phyloP scores from a whole-genome alignment of 768 basidiomycete species.

The Lepiota brunneoincarnata region DNA sequence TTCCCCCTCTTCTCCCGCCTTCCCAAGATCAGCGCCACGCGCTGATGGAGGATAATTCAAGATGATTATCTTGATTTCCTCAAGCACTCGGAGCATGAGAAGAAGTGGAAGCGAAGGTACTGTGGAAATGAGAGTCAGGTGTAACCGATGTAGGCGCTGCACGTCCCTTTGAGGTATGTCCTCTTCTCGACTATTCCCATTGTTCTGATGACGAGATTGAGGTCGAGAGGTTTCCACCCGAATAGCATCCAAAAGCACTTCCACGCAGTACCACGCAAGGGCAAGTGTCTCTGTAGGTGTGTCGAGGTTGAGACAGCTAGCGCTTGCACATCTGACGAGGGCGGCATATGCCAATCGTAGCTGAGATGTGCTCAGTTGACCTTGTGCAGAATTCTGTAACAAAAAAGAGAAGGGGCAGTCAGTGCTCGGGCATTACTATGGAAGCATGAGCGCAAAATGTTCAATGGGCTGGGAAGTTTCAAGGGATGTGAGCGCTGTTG shows the following conservation, averaged over 20 bases:
- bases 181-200: slow-evolving; percentile 12
- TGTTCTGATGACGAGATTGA: slow-evolving; percentile 15
- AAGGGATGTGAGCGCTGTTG: not conserved
- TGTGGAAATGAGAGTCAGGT: slow-evolving; percentile 61
- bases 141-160: slow-evolving; percentile 51
- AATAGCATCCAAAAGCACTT: slow-evolving; percentile 49
- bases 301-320: slow-evolving; percentile 26
- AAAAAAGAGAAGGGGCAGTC: slow-evolving; percentile 4
- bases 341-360: slow-evolving; percentile 74
- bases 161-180: slow-evolving; percentile 16
- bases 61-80: slow-evolving; percentile 39
- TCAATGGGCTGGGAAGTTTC: not conserved
- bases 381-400: slow-evolving; percentile 60
- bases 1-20: slow-evolving; percentile 18
- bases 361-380: slow-evolving; percentile 59
- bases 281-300: slow-evolving; percentile 28
- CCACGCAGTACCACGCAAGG: slow-evolving; percentile 71
- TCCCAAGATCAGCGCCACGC: not conserved
- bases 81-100: slow-evolving; percentile 55
- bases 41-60: slow-evolving; percentile 21
- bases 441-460: not conserved
- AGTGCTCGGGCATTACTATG: not conserved
- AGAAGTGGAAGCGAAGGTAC: slow-evolving; percentile 58
- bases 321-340: slow-evolving; percentile 59
- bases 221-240: slow-evolving; percentile 20